Evolutionary conservation across 2,329 filamentous ascomycete species (phyloP), one percentile per base, ranked within the genome.

Genomic region (Lasiodiplodia citricola): DNA sequence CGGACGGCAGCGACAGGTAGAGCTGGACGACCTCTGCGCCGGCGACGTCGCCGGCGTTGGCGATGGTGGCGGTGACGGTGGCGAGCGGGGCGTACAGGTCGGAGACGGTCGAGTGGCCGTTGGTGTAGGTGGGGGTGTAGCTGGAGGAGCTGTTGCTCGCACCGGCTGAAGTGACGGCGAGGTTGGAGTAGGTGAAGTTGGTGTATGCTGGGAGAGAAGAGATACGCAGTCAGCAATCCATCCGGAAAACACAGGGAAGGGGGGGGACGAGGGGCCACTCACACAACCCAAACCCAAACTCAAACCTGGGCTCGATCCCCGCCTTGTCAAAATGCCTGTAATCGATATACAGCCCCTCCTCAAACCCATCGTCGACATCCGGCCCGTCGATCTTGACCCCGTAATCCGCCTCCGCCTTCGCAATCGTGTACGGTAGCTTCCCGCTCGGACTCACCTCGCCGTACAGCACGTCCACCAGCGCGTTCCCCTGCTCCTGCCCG

Each of bases 381-480:
- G 41, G 31, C 13, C 41, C 58, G 1, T 68, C 68, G 28, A 79
- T 72, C 0, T 58, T 66, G 1, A 76, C 74, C n/a, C 76, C 77
- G 57, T 80, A 80, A 68, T 80, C 79, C 2, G 50, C 70, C 7
- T 71, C 68, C n/a, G 72, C 67, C 71, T 79, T 80, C 2, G 77
- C 78, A 56, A 80, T 80, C 21, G 78, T 80, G 63, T 79, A 91
- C 74, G 88, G 87, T 0, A 91, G 80, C 68, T 87, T 87, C 2
- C 88, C 89, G 0, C 76, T 81, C 1, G 83, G 83, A 4, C 93
- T 94, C 70, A 91, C 87, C 69, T 87, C 87, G 52, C 94, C 93
- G 78, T 94, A 97, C 14, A 97, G 87, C 13, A 85, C 76, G 37
- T 85, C 83, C 3, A 77, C 80, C 18, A 85, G 75, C 1, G 79